Percentiles rank a stretch among this genome's conserved stretches.
Conservation (phyloP, 805 yeast genomes). For the Helenozyma rhizophorensis region DNA sequence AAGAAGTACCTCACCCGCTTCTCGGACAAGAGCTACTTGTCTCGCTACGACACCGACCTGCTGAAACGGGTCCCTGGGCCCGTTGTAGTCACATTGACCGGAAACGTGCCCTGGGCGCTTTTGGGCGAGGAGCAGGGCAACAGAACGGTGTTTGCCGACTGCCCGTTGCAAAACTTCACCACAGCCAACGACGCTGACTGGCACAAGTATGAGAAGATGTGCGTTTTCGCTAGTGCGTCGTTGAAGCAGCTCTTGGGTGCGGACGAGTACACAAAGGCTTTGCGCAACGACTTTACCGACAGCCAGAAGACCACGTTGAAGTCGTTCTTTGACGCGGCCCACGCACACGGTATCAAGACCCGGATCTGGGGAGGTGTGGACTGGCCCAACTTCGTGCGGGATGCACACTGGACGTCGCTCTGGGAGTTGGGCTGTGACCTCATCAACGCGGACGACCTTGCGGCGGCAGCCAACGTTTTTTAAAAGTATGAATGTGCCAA, state of each 20-base stretch:
- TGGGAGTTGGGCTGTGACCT: slow-evolving; percentile 49
- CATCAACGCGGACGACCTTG: slow-evolving; percentile 60
- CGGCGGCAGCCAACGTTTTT: slow-evolving; percentile 27
- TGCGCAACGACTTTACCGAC: slow-evolving; percentile 26
- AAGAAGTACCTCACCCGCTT: slow-evolving; percentile 44
- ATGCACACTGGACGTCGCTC: slow-evolving; percentile 47
- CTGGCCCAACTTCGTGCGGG: slow-evolving; percentile 53
- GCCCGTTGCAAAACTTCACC: slow-evolving; percentile 37
- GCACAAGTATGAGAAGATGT: slow-evolving; percentile 20
- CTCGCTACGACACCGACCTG: slow-evolving; percentile 39
- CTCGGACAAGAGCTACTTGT: slow-evolving; percentile 45
- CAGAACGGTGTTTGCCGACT: slow-evolving; percentile 50
- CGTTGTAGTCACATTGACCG: slow-evolving; percentile 60
- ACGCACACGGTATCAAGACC: slow-evolving; percentile 46
- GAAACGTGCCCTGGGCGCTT: slow-evolving; percentile 50
- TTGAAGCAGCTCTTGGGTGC: slow-evolving; percentile 28
- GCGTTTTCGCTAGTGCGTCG: slow-evolving; percentile 43
- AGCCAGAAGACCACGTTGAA: slow-evolving; percentile 27
- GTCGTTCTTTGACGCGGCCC: slow-evolving; percentile 39
- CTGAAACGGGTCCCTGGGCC: slow-evolving; percentile 45
- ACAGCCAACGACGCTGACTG: slow-evolving; percentile 21
- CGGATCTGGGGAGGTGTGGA: slow-evolving; percentile 70
- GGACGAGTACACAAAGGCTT: slow-evolving; percentile 11
- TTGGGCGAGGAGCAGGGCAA: slow-evolving; percentile 18
- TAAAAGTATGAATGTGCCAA: too few relatives aligned